phyloP scores from a whole-genome alignment of 106 monocot species.

The Dendrobium officinale region DNA sequence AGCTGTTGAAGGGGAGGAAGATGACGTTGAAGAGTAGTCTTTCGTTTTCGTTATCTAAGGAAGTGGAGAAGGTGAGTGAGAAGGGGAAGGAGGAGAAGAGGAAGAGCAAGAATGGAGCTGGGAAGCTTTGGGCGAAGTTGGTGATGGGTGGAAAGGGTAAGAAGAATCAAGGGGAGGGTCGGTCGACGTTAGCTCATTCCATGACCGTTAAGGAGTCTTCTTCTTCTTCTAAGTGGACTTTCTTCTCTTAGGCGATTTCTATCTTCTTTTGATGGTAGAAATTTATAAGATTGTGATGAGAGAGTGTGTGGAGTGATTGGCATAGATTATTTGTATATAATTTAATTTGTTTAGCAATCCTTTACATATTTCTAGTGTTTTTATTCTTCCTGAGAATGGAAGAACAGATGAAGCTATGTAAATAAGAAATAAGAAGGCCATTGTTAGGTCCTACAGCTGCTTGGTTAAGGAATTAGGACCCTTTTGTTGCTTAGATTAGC shows the following conservation, averaged over 20 bases:
- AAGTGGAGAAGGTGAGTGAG: neutral
- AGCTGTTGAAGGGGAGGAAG: neutral
- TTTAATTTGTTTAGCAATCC: no score
- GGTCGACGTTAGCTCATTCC: slow-evolving; percentile 15
- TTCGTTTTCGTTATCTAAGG: neutral
- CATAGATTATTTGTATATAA: no score
- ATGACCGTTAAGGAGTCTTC: slow-evolving; percentile 47
- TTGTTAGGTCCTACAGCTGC: no score
- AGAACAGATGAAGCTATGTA: no score
- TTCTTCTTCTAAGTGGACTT: slow-evolving; percentile 25
- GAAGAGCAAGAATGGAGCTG: neutral
- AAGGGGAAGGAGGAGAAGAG: slow-evolving; percentile 13
- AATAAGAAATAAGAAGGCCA: no score
- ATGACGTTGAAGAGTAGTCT: slow-evolving; percentile 17
- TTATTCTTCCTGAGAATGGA: no score
- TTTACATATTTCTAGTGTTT: no score
- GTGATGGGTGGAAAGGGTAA: neutral
- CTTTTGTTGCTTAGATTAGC: no score
- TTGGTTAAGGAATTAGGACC: no score
- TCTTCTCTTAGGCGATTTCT: neutral
- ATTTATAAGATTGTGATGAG: no score
- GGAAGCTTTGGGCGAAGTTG: neutral
- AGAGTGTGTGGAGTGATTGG: no score
- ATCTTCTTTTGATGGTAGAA: no score
- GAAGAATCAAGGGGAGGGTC: slow-evolving; percentile 6